phyloP scores from a whole-genome alignment of 2,329 filamentous ascomycete genomes.

The Fusarium equiseti region DNA sequence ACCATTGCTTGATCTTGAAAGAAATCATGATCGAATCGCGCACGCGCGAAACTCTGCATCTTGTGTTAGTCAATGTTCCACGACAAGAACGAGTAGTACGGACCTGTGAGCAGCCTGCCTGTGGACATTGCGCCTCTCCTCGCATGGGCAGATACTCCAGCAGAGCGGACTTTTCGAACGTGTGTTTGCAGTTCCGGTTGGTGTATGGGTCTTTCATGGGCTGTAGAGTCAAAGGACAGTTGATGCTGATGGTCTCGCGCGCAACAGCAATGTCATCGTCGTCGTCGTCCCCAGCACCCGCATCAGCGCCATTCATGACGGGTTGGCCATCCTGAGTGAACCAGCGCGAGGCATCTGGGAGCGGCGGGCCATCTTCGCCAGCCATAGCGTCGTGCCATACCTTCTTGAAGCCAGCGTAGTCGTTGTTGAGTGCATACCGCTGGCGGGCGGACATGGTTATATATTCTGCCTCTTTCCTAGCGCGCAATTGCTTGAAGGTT shows the following conservation, averaged over 20 bases:
- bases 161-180: slow-evolving; percentile 76
- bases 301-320: slow-evolving; percentile 48
- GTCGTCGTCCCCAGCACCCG: slow-evolving; percentile 57
- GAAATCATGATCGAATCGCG: slow-evolving; percentile 61
- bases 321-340: slow-evolving; percentile 62
- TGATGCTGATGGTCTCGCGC: slow-evolving; percentile 72
- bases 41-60: slow-evolving; percentile 60
- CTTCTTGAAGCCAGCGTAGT: slow-evolving; percentile 70
- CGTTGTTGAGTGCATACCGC: slow-evolving; percentile 68
- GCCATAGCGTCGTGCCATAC: slow-evolving; percentile 67
- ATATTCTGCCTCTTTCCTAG: slow-evolving; percentile 59
- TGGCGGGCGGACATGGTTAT: slow-evolving; percentile 55
- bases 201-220: slow-evolving; percentile 75
- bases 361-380: slow-evolving; percentile 61
- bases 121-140: slow-evolving; percentile 68
- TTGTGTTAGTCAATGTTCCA: background rate
- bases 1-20: slow-evolving; percentile 67
- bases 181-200: slow-evolving; percentile 76
- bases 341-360: slow-evolving; percentile 67
- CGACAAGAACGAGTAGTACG: slow-evolving; percentile 18
- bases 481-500: slow-evolving; percentile 54
- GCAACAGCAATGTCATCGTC: slow-evolving; percentile 78
- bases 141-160: slow-evolving; percentile 63
- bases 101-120: slow-evolving; percentile 72
- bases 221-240: slow-evolving; percentile 76